These are phyloP conservation scores for Blastocystis sp. DNA, from an alignment of 352 stramenopile species.

Conservation along the genomic window DNA sequence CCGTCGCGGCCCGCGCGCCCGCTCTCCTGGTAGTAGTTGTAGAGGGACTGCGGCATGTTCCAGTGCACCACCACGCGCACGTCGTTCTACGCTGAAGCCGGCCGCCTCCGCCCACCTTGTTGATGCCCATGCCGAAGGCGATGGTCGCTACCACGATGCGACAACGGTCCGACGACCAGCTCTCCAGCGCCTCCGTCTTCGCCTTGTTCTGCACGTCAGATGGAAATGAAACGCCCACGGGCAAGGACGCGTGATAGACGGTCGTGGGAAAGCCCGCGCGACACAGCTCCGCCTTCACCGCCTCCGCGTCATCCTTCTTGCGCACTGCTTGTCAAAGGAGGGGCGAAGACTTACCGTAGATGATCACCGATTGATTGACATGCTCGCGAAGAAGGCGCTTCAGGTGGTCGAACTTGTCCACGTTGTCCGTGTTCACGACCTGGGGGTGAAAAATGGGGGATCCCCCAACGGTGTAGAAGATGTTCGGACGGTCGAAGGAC, in stretches of 20 bases:
- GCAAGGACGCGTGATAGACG: conserved; percentile 27
- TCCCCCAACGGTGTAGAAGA: not conserved
- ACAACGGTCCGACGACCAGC: not conserved
- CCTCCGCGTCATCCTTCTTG: conserved; percentile 39
- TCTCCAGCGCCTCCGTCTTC: conserved; percentile 29
- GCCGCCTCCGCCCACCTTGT: not conserved
- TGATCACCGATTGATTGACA: conserved; percentile 9
- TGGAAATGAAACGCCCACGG: not conserved
- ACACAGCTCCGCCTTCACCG: not conserved
- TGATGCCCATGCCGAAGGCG: conserved; percentile 62
- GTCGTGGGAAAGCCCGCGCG: not conserved
- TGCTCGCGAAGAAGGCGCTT: not conserved
- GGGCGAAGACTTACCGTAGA: conserved; percentile 10
- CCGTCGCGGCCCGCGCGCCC: conserved; percentile 58
- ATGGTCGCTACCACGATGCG: conserved; percentile 41
- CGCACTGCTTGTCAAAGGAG: not conserved
- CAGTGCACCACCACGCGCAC: conserved; percentile 65
- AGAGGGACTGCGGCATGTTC: conserved; percentile 64
- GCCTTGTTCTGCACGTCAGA: conserved; percentile 6
- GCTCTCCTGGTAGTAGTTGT: conserved; percentile 69
- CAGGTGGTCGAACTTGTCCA: conserved; percentile 13
- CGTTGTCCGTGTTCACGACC: not conserved
- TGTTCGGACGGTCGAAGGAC: conserved; percentile 58
- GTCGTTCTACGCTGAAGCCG: conserved; percentile 25
- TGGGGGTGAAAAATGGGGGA: not conserved